Evolutionary conservation across 768 basidiomycete genomes (phyloP), one percentile per base, ranked within the genome.

Genomic region (Russula olivacea): DNA sequence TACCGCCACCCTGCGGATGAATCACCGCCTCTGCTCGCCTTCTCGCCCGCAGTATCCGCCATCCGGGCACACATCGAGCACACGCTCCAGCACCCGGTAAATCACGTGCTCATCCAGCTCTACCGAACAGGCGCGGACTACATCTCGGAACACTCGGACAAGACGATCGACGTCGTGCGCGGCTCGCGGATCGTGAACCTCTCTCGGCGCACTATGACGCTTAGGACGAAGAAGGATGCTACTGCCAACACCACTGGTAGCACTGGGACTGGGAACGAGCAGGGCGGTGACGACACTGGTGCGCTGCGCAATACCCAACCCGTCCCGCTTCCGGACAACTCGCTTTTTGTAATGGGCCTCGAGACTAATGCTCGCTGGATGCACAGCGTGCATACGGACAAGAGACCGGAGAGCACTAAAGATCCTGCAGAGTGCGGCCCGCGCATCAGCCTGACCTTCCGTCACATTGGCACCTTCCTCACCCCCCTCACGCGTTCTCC

Each of bases 141-240:
- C 73, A 92, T 92, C 65, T 91, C 89, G 0, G 89, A 91, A 68
- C 90, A 93, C 72, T 88, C 88, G 0, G 90, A 93, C 73, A 93
- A 93, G 75, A 93, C 90, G 6, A 81, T 92, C 67, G 90, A 93
- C 71, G 81, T 93, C 66, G 83, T 87, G 4, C 82, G 79, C 15
- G 86, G 83, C 38, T 88, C 89, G 8, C 83, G 78, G 58, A 87
- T 92, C 65, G 88, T 89, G 63, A 93, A 93, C 63, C 86, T 92
- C 65, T 89, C 87, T 1, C 83, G 87, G 71, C 82, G 90, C 38
- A 75, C 80, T 19, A 91, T 92, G 89, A 86, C 82, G 0, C 78
- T 92, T 19, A 81, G 84, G 28, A 71, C 79, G 54, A 91, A 91
- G 72, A 83, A 81, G 66, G 81, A 85, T 23, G 23, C n/a, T 40